Evolutionary conservation across 768 basidiomycete genomes (phyloP).

Genomic region (Rhizopogon sp.): DNA sequence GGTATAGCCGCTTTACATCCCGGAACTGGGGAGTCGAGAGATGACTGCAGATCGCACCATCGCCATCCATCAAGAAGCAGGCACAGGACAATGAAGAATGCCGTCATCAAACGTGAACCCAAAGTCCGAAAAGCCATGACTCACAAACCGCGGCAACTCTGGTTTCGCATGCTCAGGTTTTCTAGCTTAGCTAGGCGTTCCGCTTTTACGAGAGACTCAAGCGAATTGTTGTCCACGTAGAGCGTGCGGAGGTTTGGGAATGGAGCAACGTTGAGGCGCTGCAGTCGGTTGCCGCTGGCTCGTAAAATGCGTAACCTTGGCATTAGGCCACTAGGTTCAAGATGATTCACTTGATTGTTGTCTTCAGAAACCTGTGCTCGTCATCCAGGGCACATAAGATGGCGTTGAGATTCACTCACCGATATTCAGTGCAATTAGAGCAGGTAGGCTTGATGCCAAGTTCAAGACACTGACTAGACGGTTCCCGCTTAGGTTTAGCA

Average conservation of each 20-base stretch:
- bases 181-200: conserved; percentile 69
- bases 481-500: conserved; percentile 80
- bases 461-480: conserved; percentile 53
- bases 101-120: conserved; percentile 27
- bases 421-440: conserved; percentile 70
- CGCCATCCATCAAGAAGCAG: conserved; percentile 28
- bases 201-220: conserved; percentile 47
- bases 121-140: conserved; percentile 29
- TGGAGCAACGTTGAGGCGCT: conserved; percentile 53
- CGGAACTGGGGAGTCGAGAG: conserved; percentile 64
- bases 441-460: conserved; percentile 50
- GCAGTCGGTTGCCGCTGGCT: conserved; percentile 76
- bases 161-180: conserved; percentile 88
- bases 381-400: conserved; percentile 9
- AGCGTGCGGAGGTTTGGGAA: conserved; percentile 80
- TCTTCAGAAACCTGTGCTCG: conserved; percentile 42
- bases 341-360: conserved; percentile 56
- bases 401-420: conserved; percentile 50
- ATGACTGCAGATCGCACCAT: conserved; percentile 32
- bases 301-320: conserved; percentile 77
- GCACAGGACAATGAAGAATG: conserved; percentile 32
- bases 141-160: conserved; percentile 71
- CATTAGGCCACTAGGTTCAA: conserved; percentile 55
- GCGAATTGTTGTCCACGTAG: conserved; percentile 83
- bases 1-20: conserved; percentile 90